phyloP scores from a whole-genome alignment of 371 early-diverging fungal genomes.

The Thermomucor indicae-seudaticae region DNA sequence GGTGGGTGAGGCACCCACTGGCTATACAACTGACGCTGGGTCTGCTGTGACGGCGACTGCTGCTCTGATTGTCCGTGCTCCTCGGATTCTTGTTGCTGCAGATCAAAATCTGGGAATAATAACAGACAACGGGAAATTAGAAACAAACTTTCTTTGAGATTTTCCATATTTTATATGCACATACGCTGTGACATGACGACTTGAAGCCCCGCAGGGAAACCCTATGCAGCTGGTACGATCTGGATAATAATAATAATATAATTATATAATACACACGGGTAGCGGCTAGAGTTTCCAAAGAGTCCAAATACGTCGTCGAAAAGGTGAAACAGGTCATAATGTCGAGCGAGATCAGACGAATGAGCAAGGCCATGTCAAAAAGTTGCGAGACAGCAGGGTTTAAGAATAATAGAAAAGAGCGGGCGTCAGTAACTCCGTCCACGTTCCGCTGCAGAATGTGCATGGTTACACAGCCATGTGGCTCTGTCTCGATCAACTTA shows the following conservation, averaged over 20 bases:
- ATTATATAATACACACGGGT: not conserved
- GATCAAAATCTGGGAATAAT: conserved; percentile 5
- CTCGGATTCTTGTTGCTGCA: conserved; percentile 9
- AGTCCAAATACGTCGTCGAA: too few relatives aligned
- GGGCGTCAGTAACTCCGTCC: not conserved
- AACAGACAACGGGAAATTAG: too few relatives aligned
- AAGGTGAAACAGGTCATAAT: not conserved
- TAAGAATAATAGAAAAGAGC: not conserved
- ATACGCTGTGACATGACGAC: conserved; percentile 23
- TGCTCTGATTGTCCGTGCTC: conserved; percentile 2
- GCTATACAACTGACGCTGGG: too few relatives aligned
- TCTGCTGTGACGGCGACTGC: not conserved
- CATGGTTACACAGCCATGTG: conserved; percentile 1
- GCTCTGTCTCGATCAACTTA: not conserved
- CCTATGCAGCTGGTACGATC: not conserved
- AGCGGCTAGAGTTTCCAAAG: not conserved
- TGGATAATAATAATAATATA: not conserved
- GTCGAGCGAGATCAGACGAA: not conserved
- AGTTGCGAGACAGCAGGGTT: too few relatives aligned
- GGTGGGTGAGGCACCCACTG: too few relatives aligned
- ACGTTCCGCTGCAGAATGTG: not conserved
- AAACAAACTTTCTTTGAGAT: conserved; percentile 4
- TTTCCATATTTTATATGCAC: not conserved
- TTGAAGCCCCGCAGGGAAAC: conserved; percentile 20
- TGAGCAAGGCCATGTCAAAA: too few relatives aligned